phyloP scores from a whole-genome alignment of 179 eudicot species.

The Beta corolliflora region DNA sequence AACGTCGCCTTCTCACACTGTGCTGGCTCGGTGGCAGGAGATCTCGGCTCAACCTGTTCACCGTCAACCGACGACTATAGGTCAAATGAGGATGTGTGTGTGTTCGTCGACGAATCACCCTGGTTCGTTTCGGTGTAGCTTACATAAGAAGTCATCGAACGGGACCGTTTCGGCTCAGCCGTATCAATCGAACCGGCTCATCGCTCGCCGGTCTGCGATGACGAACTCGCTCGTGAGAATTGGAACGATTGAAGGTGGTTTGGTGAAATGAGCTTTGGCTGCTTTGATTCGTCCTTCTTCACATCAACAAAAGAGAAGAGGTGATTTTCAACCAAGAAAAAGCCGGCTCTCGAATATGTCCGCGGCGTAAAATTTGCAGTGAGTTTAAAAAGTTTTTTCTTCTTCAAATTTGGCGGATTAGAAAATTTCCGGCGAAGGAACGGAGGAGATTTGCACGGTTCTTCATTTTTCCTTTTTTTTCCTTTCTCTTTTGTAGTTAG shows the following conservation, averaged over 20 bases:
- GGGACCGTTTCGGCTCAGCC: conserved; percentile 26
- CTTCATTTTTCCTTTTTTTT: no score
- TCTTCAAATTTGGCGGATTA: background rate
- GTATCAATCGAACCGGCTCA: conserved; percentile 63
- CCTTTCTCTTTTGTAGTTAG: no score
- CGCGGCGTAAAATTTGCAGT: conserved; percentile 36
- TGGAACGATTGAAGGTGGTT: conserved; percentile 87
- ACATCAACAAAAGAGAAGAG: conserved; percentile 71
- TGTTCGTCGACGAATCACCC: conserved; percentile 93
- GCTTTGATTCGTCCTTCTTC: conserved; percentile 88
- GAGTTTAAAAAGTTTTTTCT: background rate
- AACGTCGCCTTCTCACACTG: no score
- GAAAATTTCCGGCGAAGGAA: background rate
- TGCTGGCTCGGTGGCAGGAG: no score
- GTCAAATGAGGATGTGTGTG: conserved; percentile 70
- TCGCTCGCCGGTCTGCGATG: conserved; percentile 86
- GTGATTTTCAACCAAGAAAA: conserved; percentile 57
- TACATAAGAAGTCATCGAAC: conserved; percentile 38
- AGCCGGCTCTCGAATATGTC: conserved; percentile 81
- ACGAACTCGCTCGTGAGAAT: conserved; percentile 89
- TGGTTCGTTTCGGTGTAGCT: conserved; percentile 78
- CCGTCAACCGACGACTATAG: conserved; percentile 31
- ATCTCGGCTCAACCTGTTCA: conserved; percentile 39
- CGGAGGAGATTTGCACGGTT: no score
- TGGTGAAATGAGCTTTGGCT: conserved; percentile 73